Conservation (phyloP, 139 green algal species). For the Tetraselmis chui region DNA sequence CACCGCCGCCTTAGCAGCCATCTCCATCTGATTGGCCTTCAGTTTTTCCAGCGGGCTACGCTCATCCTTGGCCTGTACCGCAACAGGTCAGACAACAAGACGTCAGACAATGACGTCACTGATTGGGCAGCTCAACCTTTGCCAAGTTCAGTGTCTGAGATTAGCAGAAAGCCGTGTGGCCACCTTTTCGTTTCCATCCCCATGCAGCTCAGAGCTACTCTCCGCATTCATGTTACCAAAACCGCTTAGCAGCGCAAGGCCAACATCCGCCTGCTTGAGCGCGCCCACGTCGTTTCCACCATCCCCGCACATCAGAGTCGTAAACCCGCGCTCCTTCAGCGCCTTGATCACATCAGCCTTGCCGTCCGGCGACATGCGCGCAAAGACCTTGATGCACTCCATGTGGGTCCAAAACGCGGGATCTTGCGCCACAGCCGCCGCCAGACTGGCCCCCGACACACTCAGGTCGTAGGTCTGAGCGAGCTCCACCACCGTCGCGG, state of each 20-base stretch:
- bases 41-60: not conserved
- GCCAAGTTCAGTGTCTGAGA: no score
- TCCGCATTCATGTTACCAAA: slow-evolving; percentile 17
- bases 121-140: no score
- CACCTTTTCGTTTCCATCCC: not conserved
- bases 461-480: not conserved
- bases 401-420: slow-evolving; percentile 9
- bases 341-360: slow-evolving; percentile 18
- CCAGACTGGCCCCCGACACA: not conserved
- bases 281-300: slow-evolving; percentile 30
- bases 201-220: not conserved
- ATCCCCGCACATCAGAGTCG: slow-evolving; percentile 29
- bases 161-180: no score
- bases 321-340: slow-evolving; percentile 15
- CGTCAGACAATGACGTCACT: no score
- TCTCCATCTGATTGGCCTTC: slow-evolving; percentile 5
- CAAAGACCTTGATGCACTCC: slow-evolving; percentile 13
- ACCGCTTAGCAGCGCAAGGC: slow-evolving; percentile 22
- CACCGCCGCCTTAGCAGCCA: slow-evolving; percentile 11
- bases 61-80: not conserved
- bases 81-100: not conserved
- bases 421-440: not conserved
- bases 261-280: slow-evolving; percentile 28
- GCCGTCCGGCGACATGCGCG: slow-evolving; percentile 25
- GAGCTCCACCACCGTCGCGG: not conserved